Evolutionary conservation across 371 early-diverging fungal genomes (phyloP), one percentile per base, ranked within the genome.

Genomic region (Mucor sp.): DNA sequence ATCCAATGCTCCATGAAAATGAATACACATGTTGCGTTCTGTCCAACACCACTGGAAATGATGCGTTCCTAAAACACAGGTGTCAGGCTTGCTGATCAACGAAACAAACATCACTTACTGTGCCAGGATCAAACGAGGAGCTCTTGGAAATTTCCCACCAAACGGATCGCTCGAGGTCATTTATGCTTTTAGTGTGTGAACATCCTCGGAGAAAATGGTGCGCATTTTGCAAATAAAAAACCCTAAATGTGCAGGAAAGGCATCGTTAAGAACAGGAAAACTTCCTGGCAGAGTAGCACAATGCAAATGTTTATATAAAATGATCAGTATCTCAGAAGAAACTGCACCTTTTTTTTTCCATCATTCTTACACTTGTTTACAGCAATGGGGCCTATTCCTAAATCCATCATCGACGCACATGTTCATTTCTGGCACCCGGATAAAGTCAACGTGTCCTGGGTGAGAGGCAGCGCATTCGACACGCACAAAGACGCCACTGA

Each of bases 401-500:
- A 32, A 55, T 50, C 48, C 3, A 47, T 62, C 1, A 63, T 82
- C 33, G 82, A 82, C 17, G 47, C 74, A 12, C 82, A 82, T 67
- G 72, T 82, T 6, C 82, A 82, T 55, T 80, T 80, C 66, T 82
- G 80, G 80, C 73, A 78, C 23, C 76, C 80, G 33, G 72, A 74
- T 35, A 30, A 55, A 25, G 76, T 79, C 5, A 62, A 68, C 56
- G 62, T 80, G 11, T 74, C 82, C 9, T 80, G 80, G 78, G 35
- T 76, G 5, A 58, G 63, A 41, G 43, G 19, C 1, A 62, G 66
- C 3, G 27, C 65, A 30, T 70, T 74, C 21, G 68, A 70, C 35
- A 60, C 72, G 14, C 62, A 28, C 8, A 70, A 66, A 58, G 75
- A 76, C 19, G 77, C 64, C 7, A 65, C 44, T 17, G 66, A 61